phyloP scores from a whole-genome alignment of 2,329 filamentous ascomycete genomes.

The Alternaria panax region DNA sequence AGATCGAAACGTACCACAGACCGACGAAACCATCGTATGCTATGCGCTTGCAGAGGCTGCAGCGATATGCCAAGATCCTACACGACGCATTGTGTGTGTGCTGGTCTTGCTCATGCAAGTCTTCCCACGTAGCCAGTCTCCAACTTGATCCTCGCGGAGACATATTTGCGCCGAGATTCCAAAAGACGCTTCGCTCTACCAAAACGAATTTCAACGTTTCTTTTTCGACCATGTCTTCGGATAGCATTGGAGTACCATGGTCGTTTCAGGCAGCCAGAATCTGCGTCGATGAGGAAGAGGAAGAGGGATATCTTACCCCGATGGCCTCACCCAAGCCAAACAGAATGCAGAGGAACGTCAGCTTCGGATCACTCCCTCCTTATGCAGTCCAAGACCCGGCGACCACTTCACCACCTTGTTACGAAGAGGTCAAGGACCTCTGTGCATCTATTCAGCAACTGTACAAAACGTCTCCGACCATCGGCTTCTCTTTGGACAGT shows the following conservation, averaged over 20 bases:
- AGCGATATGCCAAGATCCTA: constrained; percentile 43
- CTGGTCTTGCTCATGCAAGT: constrained; percentile 47
- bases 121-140: constrained; percentile 43
- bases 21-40: constrained; percentile 46
- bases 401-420: constrained; percentile 8
- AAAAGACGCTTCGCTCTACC: constrained; percentile 11
- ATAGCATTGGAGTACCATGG: constrained; percentile 29
- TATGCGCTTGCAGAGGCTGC: constrained; percentile 42
- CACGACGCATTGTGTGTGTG: constrained; percentile 39
- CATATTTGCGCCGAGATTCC: constrained; percentile 32
- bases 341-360: constrained; percentile 36
- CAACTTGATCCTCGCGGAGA: constrained; percentile 42
- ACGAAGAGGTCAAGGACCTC: constrained; percentile 46
- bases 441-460: constrained; percentile 45
- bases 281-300: constrained; percentile 39
- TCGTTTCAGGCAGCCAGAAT: constrained; percentile 46
- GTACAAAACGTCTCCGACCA: constrained; percentile 34
- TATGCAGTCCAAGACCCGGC: constrained; percentile 39
- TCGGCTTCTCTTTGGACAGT: constrained; percentile 45
- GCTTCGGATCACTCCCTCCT: constrained; percentile 45
- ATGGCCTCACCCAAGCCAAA: constrained; percentile 28
- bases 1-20: constrained; percentile 46
- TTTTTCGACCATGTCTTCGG: constrained; percentile 33
- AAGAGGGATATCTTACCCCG: constrained; percentile 17
- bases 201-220: constrained; percentile 46